Conservation (phyloP, 805 yeast species). For the Sugiyamaella lignohabitans region DNA sequence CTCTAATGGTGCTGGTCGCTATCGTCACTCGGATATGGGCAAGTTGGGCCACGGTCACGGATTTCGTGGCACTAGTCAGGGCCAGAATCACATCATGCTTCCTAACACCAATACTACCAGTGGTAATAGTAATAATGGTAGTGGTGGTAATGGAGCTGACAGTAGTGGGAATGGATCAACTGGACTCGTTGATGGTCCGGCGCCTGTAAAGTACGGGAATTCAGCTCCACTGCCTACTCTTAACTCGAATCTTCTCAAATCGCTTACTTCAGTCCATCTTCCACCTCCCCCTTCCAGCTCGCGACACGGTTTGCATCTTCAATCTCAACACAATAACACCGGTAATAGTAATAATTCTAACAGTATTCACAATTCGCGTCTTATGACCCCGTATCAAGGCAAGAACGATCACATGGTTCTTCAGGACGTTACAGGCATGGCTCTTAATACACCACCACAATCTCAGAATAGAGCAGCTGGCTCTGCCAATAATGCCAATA, state of each 20-base stretch:
- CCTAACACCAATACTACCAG: too few relatives aligned
- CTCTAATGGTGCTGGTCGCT: not conserved
- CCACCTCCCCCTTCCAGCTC: slow-evolving; percentile 36
- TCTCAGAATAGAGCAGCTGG: slow-evolving; percentile 12
- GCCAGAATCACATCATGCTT: not conserved
- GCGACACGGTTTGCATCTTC: not conserved
- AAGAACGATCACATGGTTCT: not conserved
- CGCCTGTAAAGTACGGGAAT: too few relatives aligned
- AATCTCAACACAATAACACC: not conserved
- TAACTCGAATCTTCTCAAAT: slow-evolving; percentile 30
- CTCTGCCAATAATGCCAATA: not conserved
- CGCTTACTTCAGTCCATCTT: slow-evolving; percentile 36
- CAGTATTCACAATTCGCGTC: not conserved
- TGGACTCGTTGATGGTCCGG: too few relatives aligned
- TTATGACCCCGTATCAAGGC: not conserved
- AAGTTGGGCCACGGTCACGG: not conserved
- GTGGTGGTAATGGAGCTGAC: too few relatives aligned
- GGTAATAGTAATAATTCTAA: not conserved
- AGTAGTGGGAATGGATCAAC: too few relatives aligned
- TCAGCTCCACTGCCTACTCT: slow-evolving; percentile 9
- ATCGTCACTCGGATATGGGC: not conserved
- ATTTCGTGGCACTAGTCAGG: not conserved
- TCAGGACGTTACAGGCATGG: slow-evolving; percentile 13
- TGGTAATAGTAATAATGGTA: too few relatives aligned
- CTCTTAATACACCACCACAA: slow-evolving; percentile 21